Evolutionary conservation across 139 green algal genomes (phyloP).

Genomic region (Monoraphidium neglectum): DNA sequence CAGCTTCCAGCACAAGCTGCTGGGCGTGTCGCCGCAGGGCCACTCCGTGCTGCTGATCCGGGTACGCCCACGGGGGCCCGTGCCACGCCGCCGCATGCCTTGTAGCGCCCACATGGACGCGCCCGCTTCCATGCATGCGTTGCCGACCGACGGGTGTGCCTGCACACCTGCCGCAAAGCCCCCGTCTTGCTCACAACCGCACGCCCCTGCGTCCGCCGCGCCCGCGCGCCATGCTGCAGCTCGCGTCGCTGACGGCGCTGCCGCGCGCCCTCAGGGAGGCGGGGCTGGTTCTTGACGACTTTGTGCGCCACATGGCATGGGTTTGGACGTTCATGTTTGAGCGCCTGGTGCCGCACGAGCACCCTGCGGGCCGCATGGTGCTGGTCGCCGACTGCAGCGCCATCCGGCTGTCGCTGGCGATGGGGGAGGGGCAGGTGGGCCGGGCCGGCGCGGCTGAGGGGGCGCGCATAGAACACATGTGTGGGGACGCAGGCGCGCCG

Average conservation of each 20-base stretch:
- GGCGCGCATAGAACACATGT: not conserved
- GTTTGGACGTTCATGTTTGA: conserved; percentile 32
- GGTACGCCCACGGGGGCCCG: too few species aligned
- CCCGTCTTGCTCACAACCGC: too few species aligned
- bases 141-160: too few species aligned
- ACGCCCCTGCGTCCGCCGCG: too few species aligned
- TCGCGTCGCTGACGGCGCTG: not conserved
- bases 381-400: conserved; percentile 20
- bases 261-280: not conserved
- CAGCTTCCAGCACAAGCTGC: not conserved
- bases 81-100: too few species aligned
- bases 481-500: too few species aligned
- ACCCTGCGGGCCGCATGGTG: conserved; percentile 14
- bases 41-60: conserved; percentile 24
- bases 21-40: conserved; percentile 3
- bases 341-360: not conserved
- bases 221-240: not conserved
- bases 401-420: conserved; percentile 15
- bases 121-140: too few species aligned
- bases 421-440: conserved; percentile 23
- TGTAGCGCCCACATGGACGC: too few species aligned
- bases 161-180: too few species aligned
- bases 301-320: conserved; percentile 13
- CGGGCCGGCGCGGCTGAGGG: not conserved
- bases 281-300: not conserved